These are phyloP conservation scores for Ustilago shanxiensis DNA, from an alignment of 1,284 basidiomycete species.

Conservation along the genomic window DNA sequence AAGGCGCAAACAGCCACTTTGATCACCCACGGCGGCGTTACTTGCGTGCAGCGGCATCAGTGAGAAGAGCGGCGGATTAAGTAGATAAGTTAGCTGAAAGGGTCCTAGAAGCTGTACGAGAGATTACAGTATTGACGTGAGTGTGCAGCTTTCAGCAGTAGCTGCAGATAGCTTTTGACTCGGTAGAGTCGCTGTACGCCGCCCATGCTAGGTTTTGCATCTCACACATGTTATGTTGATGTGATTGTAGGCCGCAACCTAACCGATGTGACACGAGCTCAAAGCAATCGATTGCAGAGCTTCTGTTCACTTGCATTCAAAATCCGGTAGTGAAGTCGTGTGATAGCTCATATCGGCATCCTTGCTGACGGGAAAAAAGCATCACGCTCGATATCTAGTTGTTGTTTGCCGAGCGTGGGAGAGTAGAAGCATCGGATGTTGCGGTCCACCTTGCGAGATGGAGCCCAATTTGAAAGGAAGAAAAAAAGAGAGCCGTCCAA, in stretches of 20 bases:
- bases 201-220: no score
- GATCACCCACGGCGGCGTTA: not conserved
- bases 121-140: not conserved
- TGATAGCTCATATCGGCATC: not conserved
- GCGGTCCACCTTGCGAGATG: not conserved
- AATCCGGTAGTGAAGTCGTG: not conserved
- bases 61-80: not conserved
- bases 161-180: not conserved
- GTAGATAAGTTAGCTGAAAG: not conserved
- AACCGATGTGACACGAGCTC: not conserved
- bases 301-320: no score
- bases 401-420: slow-evolving; percentile 8
- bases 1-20: not conserved
- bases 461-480: not conserved
- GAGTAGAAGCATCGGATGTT: not conserved
- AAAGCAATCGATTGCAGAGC: not conserved
- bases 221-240: not conserved
- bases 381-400: not conserved
- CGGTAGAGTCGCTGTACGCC: no score
- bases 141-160: not conserved
- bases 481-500: not conserved
- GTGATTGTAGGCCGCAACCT: not conserved
- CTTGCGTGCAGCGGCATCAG: no score
- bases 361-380: not conserved
- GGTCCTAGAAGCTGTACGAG: not conserved